phyloP scores from a whole-genome alignment of 1,284 basidiomycete species.

The Caloboletus firmus region DNA sequence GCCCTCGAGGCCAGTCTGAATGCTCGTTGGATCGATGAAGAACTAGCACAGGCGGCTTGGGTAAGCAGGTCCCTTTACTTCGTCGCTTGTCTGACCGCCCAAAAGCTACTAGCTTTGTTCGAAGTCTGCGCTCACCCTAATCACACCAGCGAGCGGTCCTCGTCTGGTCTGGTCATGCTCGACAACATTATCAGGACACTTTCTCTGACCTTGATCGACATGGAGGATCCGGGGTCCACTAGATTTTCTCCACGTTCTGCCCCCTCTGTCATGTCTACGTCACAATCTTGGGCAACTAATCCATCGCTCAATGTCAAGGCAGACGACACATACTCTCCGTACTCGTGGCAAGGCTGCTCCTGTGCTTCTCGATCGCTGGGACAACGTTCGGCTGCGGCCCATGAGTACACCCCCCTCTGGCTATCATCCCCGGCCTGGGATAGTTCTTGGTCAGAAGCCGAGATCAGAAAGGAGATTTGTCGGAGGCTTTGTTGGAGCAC shows the following conservation, averaged over 20 bases:
- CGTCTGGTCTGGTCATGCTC: constrained; percentile 58
- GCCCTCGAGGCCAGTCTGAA: constrained; percentile 71
- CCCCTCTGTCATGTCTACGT: constrained; percentile 34
- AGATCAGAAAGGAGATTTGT: constrained; percentile 68
- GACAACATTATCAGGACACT: constrained; percentile 67
- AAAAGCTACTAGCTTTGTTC: constrained; percentile 65
- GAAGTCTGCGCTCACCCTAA: constrained; percentile 68
- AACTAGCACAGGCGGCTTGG: constrained; percentile 72
- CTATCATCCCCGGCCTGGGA: constrained; percentile 63
- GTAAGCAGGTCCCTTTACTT: constrained; percentile 41
- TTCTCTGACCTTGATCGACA: constrained; percentile 51
- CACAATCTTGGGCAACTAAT: constrained; percentile 11
- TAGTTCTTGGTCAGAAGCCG: constrained; percentile 53
- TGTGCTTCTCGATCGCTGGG: constrained; percentile 57
- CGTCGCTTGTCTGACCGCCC: constrained; percentile 8
- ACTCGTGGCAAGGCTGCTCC: constrained; percentile 43
- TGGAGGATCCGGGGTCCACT: constrained; percentile 41
- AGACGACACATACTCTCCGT: neutral
- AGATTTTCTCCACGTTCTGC: constrained; percentile 47
- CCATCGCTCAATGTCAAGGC: neutral
- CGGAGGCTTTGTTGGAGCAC: constrained; percentile 73
- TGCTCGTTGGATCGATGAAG: constrained; percentile 68
- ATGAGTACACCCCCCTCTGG: constrained; percentile 63
- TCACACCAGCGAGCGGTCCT: constrained; percentile 52
- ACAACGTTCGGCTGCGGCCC: constrained; percentile 46